A percentile compares a stretch with the other conserved stretches of the same genome.
phyloP scores from a whole-genome alignment of 768 basidiomycete genomes.

The Sutorius australiensis region DNA sequence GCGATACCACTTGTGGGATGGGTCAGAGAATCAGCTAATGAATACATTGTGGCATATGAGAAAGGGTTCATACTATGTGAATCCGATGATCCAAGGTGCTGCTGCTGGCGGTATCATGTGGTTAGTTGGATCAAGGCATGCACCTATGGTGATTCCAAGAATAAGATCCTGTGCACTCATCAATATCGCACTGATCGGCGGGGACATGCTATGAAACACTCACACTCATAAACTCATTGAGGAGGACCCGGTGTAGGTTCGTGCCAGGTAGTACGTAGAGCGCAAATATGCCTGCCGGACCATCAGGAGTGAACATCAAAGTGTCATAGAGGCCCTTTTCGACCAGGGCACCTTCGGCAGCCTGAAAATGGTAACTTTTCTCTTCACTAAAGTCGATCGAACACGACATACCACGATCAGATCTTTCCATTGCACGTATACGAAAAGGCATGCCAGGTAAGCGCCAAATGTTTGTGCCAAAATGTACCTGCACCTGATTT shows the following conservation, averaged over 20 bases:
- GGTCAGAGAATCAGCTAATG: neutral
- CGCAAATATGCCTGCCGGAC: constrained; percentile 38
- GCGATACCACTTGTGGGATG: constrained; percentile 40
- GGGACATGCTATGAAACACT: neutral
- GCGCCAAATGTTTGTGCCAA: constrained; percentile 62
- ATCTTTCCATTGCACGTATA: constrained; percentile 62
- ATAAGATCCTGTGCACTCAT: constrained; percentile 12
- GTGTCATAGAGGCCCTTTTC: constrained; percentile 27
- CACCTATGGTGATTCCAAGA: constrained; percentile 19
- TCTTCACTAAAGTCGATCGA: constrained; percentile 35
- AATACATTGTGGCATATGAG: neutral
- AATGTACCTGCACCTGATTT: constrained; percentile 48
- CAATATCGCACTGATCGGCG: neutral
- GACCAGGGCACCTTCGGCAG: constrained; percentile 28
- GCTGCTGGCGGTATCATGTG: constrained; percentile 48
- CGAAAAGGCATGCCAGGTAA: constrained; percentile 55
- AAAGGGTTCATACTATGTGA: constrained; percentile 50
- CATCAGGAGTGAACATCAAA: constrained; percentile 34
- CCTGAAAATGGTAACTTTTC: constrained; percentile 6
- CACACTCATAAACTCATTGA: constrained; percentile 40
- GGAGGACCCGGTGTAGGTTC: constrained; percentile 31
- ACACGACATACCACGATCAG: constrained; percentile 44
- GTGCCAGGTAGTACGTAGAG: constrained; percentile 32
- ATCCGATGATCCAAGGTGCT: constrained; percentile 52
- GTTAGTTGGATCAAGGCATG: constrained; percentile 49